phyloP scores from a whole-genome alignment of 129 eudicot genomes.

The Chrysanthemum makinoi region DNA sequence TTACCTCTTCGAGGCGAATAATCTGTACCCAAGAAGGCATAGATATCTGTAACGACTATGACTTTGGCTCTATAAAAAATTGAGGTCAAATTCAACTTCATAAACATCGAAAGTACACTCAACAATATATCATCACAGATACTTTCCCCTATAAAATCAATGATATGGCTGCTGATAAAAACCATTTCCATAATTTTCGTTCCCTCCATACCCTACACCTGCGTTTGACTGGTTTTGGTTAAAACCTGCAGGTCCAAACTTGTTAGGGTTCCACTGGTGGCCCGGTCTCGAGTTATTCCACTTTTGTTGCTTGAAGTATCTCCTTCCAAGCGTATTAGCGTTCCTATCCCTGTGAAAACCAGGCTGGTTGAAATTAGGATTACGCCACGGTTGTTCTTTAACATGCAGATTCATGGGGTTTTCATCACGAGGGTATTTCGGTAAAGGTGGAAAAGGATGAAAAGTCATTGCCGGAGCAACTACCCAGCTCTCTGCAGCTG shows the following conservation, averaged over 20 bases:
- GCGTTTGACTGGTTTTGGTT: slow-evolving; percentile 23
- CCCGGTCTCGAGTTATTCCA: slow-evolving; percentile 49
- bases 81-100: slow-evolving; percentile 27
- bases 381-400: slow-evolving; percentile 20
- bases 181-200: slow-evolving; percentile 32
- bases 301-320: slow-evolving; percentile 66
- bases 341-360: slow-evolving; percentile 39
- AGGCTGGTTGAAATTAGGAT: slow-evolving; percentile 24
- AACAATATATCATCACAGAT: slow-evolving; percentile 15
- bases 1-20: slow-evolving; percentile 55
- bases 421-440: slow-evolving; percentile 41
- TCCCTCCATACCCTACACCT: slow-evolving; percentile 40
- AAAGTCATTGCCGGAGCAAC: slow-evolving; percentile 71
- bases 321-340: slow-evolving; percentile 45
- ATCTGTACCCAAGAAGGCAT: slow-evolving; percentile 40
- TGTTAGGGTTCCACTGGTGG: slow-evolving; percentile 54
- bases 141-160: slow-evolving; percentile 29
- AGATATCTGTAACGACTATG: slow-evolving; percentile 29
- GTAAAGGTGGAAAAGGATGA: slow-evolving; percentile 89
- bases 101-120: slow-evolving; percentile 30
- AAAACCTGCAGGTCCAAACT: slow-evolving; percentile 36
- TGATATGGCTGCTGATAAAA: slow-evolving; percentile 38
- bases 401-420: not conserved
- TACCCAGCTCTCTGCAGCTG: slow-evolving; percentile 43
- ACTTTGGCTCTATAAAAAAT: slow-evolving; percentile 30